Evolutionary conservation across 1,139 yeast genomes (phyloP), one percentile per base, ranked within the genome.

Genomic region (Suhomyces bolitotheri): DNA sequence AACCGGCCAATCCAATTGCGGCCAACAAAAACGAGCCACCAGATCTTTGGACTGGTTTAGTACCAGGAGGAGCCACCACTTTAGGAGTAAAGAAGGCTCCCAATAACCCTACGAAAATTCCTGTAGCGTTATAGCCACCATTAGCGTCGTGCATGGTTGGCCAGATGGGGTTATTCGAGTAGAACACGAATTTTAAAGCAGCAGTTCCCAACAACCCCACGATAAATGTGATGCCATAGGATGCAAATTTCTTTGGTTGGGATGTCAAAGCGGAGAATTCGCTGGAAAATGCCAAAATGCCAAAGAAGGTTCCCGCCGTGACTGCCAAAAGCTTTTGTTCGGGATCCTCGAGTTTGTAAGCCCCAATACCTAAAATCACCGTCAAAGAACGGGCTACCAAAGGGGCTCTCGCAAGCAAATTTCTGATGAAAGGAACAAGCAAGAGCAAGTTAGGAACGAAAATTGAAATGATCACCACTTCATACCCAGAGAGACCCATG

Each of bases 401-500:
- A 16, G 88, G 83, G 40, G 49, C 56, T 1, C 44, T 39, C 1
- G 58, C 51, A 26, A 76, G 66, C 6, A 73, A 38, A 3, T 47
- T 50, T 36, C 76, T 66, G 10, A 85, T 29, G n/a, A 71, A 67
- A 3, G 87, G 78, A 11, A 84, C 49, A 4, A 62, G 56, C 26
- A 88, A 64, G 2, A 88, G 29, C 11, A 82, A 42, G 4, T 90
- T 84, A 1, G 82, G 74, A 21, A 78, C 43, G 27, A 83, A 68
- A 16, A 80, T 64, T 4, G 80, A 56, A 9, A 60, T 43, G 31
- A 88, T 69, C 2, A 80, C 75, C 0, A 85, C 84, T 60, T 92
- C 98, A 56, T 85, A 89, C 4, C 98, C 98, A 2, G 96, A 84
- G 39, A 92, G 82, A 7, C 97, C 97, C 97, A 92, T 89, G 56